Conservation (phyloP, 768 basidiomycete genomes). For the Panaeolus papilionaceus region DNA sequence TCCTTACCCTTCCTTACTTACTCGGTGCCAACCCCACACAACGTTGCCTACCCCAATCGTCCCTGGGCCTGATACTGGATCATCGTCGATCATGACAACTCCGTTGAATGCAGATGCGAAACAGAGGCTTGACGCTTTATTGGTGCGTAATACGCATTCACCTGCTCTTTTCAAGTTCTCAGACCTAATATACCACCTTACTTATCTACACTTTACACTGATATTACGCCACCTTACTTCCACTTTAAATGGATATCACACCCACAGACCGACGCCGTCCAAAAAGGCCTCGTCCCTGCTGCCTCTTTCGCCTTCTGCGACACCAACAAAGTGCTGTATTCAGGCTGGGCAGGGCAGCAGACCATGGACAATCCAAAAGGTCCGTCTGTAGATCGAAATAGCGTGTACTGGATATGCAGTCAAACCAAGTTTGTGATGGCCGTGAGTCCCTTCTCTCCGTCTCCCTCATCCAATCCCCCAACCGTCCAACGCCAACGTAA, state of each 20-base stretch:
- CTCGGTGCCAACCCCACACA: too few relatives aligned
- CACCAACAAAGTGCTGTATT: background rate
- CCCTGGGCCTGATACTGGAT: too few relatives aligned
- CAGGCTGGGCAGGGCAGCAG: background rate
- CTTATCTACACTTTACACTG: too few relatives aligned
- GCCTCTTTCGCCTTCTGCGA: conserved; percentile 2
- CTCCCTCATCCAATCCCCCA: background rate
- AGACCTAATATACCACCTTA: too few relatives aligned
- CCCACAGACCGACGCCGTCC: background rate
- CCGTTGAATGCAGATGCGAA: background rate
- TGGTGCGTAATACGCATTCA: background rate
- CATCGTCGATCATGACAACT: too few relatives aligned
- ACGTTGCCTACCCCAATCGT: too few relatives aligned
- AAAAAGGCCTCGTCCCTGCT: background rate
- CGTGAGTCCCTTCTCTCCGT: background rate
- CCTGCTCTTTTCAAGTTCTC: conserved; percentile 1
- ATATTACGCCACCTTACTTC: too few relatives aligned
- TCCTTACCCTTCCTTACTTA: too few relatives aligned
- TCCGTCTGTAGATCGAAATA: background rate
- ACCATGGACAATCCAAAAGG: background rate
- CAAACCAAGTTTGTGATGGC: background rate
- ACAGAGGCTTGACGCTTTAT: background rate
- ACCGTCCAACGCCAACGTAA: background rate
- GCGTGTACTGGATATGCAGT: background rate
- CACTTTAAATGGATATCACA: too few relatives aligned